Percentiles rank a stretch among this genome's conserved stretches.
Evolutionary conservation across 371 early-diverging fungal genomes (phyloP).

Genomic region (Syncephalastrum monosporum): DNA sequence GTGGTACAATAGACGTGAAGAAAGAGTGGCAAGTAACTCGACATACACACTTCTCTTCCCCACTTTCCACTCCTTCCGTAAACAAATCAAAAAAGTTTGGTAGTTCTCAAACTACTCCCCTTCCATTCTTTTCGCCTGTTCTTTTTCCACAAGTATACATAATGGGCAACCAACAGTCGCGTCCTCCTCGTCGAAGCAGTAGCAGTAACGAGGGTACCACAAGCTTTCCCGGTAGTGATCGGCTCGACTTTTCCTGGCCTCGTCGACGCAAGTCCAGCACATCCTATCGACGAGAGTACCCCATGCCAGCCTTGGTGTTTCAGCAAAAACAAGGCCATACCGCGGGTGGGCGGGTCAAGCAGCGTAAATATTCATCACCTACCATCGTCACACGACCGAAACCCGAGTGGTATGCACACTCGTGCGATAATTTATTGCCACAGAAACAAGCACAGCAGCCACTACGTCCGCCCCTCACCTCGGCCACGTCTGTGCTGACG

Average conservation of each 20-base stretch:
- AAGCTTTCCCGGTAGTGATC: slow-evolving; percentile 21
- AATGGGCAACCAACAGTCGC: slow-evolving; percentile 43
- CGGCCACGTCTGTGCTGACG: slow-evolving; percentile 5
- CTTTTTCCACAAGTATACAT: slow-evolving; percentile 3
- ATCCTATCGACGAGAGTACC: slow-evolving; percentile 32
- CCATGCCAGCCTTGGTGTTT: slow-evolving; percentile 26
- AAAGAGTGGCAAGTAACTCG: slow-evolving; percentile 5
- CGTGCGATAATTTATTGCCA: slow-evolving; percentile 1
- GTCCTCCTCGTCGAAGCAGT: slow-evolving; percentile 21
- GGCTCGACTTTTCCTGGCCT: slow-evolving; percentile 8
- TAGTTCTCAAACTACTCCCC: slow-evolving; percentile 5
- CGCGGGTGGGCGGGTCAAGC: slow-evolving; percentile 28
- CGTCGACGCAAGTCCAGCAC: neutral
- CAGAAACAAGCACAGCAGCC: neutral
- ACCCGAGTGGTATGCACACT: slow-evolving; percentile 8
- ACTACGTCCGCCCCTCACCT: slow-evolving; percentile 9
- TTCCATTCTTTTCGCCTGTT: slow-evolving; percentile 13
- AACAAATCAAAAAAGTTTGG: neutral
- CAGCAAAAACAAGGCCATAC: slow-evolving; percentile 5
- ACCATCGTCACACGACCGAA: slow-evolving; percentile 11
- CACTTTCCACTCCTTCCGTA: slow-evolving; percentile 1
- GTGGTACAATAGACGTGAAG: neutral
- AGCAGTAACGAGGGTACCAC: slow-evolving; percentile 23
- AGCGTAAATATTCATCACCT: slow-evolving; percentile 41
- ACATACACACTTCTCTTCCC: slow-evolving; percentile 2